Base-by-base conservation (phyloP, 208 protist species). In the Wallacemonas sp. region DNA sequence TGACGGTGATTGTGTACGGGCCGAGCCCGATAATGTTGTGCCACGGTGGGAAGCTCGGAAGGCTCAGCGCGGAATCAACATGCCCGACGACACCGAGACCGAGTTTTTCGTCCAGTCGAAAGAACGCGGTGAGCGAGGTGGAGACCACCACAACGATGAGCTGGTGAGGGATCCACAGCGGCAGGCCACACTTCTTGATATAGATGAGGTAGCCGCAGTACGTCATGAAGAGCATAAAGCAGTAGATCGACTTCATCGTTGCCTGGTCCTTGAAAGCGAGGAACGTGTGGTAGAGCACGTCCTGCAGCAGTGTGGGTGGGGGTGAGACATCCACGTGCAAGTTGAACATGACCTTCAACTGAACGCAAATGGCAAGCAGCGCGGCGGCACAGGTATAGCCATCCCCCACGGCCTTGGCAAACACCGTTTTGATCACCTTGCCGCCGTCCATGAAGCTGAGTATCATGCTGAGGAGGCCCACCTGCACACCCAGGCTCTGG, bases 311-410 rank as follows among this genome's bases (percentile, higher is more conserved):
- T n/a, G 72, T 71, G 37, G 57, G 37, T 32, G 69, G 53, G 29
- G 41, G 63, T 27, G 50, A 57, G 30, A 57, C 50, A 19, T 34
- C 1, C 19, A 70, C 76, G 10, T 22, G 34, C 6, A 86, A 64
- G 61, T 86, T 86, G 63, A 82, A 80, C 68, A 80, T 80, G 34
- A 76, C 72, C 62, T 86, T 86, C 39, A 81, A 30, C 58, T 83
- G 79, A 0, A 66, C 60, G 19, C 63, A 52, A 22, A 80, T 82
- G 24, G 70, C 76, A 22, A 86, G 55, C 30, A 86, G 61, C 9
- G 76, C 79, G 6, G 79, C 79, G 1, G 79, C 79, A 34, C 73
- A 79, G 22, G 79, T 80, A 68, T 86, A 86, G 62, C 72, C 79
- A 48, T 86, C 79, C 19, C 79, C 76, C 33, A 86, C 79, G 4